These are phyloP conservation scores for Lasiosphaeriaceae sp. DNA, from an alignment of 495 filamentous ascomycete genomes.

Conservation along the genomic window DNA sequence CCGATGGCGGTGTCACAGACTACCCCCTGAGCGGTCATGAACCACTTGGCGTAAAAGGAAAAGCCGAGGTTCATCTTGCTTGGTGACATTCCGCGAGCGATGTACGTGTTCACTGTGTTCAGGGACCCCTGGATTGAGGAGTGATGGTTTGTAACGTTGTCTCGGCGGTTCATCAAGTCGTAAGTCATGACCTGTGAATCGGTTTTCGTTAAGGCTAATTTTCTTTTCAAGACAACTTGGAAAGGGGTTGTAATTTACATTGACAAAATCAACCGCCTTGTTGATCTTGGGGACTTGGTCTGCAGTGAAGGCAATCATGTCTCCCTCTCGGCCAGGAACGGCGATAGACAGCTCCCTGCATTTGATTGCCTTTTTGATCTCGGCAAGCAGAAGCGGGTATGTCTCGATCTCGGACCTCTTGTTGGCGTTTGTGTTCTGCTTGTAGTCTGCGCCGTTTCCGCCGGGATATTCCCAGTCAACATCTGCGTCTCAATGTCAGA, in stretches of 20 bases:
- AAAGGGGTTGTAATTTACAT: slow-evolving; percentile 25
- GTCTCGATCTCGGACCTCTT: slow-evolving; percentile 56
- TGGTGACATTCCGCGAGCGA: slow-evolving; percentile 47
- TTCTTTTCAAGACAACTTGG: too few relatives aligned
- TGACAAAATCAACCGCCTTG: slow-evolving; percentile 58
- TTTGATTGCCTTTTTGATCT: slow-evolving; percentile 49
- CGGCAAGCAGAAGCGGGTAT: slow-evolving; percentile 55
- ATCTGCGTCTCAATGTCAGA: slow-evolving; percentile 26
- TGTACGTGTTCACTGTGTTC: slow-evolving; percentile 50
- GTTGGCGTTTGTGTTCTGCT: slow-evolving; percentile 50
- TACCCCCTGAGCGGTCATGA: slow-evolving; percentile 43
- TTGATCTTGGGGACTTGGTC: slow-evolving; percentile 56
- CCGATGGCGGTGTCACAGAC: slow-evolving; percentile 46
- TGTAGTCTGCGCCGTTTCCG: slow-evolving; percentile 59
- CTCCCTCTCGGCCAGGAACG: slow-evolving; percentile 52
- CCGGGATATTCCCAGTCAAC: slow-evolving; percentile 72
- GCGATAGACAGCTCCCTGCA: slow-evolving; percentile 60
- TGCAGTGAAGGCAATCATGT: slow-evolving; percentile 62
- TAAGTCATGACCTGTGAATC: slow-evolving; percentile 53
- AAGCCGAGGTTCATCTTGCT: slow-evolving; percentile 61
- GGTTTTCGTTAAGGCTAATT: too few relatives aligned
- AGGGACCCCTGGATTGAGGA: slow-evolving; percentile 50
- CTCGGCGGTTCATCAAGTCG: slow-evolving; percentile 64
- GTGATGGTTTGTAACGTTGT: slow-evolving; percentile 56
- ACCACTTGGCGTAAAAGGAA: slow-evolving; percentile 66